These are phyloP conservation scores for Hibiscus trionum DNA, from an alignment of 345 rosid genomes.

Conservation along the genomic window DNA sequence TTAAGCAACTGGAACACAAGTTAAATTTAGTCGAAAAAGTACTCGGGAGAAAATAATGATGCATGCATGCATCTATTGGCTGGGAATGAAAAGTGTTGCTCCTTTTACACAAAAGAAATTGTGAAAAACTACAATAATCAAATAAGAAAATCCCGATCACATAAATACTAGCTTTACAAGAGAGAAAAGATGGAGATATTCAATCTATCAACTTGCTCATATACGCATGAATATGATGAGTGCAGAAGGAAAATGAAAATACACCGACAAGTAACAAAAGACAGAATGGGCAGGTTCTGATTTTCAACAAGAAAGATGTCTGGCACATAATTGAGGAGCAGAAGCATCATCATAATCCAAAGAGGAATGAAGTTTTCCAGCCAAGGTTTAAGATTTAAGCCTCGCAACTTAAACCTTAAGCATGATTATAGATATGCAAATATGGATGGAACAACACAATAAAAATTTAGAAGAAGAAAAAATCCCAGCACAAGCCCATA, in stretches of 20 bases:
- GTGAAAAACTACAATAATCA: background rate
- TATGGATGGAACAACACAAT: background rate
- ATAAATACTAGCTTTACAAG: background rate
- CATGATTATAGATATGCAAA: background rate
- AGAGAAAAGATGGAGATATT: background rate
- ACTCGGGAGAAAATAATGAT: background rate
- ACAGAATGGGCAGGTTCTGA: background rate
- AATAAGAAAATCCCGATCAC: background rate
- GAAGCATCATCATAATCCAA: background rate
- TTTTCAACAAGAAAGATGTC: background rate
- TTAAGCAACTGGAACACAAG: constrained; percentile 8
- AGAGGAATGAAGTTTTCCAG: background rate
- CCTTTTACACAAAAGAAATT: background rate
- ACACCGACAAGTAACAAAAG: background rate
- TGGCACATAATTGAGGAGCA: background rate
- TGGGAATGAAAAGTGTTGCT: background rate
- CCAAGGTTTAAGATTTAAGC: background rate
- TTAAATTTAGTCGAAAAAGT: background rate
- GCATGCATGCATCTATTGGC: background rate
- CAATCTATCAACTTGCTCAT: background rate
- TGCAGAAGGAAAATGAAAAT: background rate
- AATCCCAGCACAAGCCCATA: background rate
- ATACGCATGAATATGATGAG: background rate
- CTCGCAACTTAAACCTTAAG: too few species aligned
- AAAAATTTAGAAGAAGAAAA: background rate